Percentiles rank a stretch among this genome's conserved stretches.
phyloP scores from a whole-genome alignment of 1,284 basidiomycete species.

The Peniophora sp. region DNA sequence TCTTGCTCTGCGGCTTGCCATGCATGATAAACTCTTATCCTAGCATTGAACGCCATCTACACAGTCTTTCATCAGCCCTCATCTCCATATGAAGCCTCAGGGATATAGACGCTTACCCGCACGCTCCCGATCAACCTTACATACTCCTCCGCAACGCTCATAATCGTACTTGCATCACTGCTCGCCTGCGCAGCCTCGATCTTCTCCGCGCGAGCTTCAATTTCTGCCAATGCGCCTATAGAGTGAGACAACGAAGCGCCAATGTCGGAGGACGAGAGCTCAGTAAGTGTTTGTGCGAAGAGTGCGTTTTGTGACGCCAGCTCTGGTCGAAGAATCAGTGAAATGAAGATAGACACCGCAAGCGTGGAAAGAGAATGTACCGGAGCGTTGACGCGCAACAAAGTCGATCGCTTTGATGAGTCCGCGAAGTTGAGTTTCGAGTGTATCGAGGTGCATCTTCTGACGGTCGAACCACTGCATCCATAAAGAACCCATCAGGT shows the following conservation, averaged over 20 bases:
- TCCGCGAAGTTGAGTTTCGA: conserved; percentile 84
- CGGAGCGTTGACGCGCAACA: conserved; percentile 74
- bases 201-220: conserved; percentile 67
- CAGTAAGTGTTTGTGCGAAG: conserved; percentile 60
- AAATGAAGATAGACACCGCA: background rate
- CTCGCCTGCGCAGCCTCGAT: conserved; percentile 66
- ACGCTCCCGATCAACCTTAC: conserved; percentile 87
- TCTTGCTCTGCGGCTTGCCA: conserved; percentile 82
- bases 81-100: conserved; percentile 3
- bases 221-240: conserved; percentile 62
- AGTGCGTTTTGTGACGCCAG: conserved; percentile 61
- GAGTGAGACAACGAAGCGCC: conserved; percentile 65
- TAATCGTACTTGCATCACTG: conserved; percentile 69
- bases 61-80: background rate
- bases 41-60: conserved; percentile 79
- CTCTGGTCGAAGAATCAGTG: conserved; percentile 34
- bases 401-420: conserved; percentile 81
- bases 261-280: conserved; percentile 69
- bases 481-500: conserved; percentile 5
- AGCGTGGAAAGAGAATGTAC: conserved; percentile 28
- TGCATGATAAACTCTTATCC: conserved; percentile 73
- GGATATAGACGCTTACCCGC: conserved; percentile 47
- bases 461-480: conserved; percentile 97
- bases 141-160: conserved; percentile 90
- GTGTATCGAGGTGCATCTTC: conserved; percentile 77